Evolutionary conservation across 108 stramenopile species (phyloP), one percentile per base, ranked within the genome.

Genomic region (Phaeodactylum tricornutum): DNA sequence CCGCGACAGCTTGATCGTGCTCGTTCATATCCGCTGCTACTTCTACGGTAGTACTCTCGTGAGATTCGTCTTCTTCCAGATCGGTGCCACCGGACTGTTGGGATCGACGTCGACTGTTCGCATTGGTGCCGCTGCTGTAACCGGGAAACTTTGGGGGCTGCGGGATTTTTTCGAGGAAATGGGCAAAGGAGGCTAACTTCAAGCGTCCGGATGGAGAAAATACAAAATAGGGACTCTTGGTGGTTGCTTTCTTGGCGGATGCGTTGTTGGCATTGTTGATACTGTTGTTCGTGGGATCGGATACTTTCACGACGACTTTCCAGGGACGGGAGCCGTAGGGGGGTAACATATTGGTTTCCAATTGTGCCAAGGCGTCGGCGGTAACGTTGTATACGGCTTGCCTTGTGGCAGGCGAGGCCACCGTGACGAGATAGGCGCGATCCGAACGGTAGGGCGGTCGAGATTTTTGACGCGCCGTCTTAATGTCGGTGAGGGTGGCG

Each of bases 311-410:
- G 28, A 22, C 45, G 28, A 62, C 64, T 53, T 75, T 71, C 87
- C 87, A 88, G 25, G 75, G 79, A 19, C 84, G 61, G 12, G 77
- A 77, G 17, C 87, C 87, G 36, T 76, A 75, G 38, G 64, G 74
- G 1, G 87, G 87, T 23, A 88, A 49, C 15, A 78, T 60, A n/a
- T 61, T 32, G 11, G 30, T 34, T 21, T 55, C 53, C 15, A 22
- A 20, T n/a, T 36, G 23, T 21, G 36, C 31, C 35, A 52, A 52
- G 29, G 74, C 77, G 50, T 67, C 31, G 7, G 74, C 75, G 4
- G 81, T 67, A 36, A 77, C 67, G 17, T 56, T 52, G 43, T 81
- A 81, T 4, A 70, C 51, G 37, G 72, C 74, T 16, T 71, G 64
- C 3, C 79, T 62, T 21, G 36, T 28, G 24, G 50, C 39, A 3